Evolutionary conservation across 1,284 basidiomycete species (phyloP).

Genomic region (Sanghuangporus sanghuang): DNA sequence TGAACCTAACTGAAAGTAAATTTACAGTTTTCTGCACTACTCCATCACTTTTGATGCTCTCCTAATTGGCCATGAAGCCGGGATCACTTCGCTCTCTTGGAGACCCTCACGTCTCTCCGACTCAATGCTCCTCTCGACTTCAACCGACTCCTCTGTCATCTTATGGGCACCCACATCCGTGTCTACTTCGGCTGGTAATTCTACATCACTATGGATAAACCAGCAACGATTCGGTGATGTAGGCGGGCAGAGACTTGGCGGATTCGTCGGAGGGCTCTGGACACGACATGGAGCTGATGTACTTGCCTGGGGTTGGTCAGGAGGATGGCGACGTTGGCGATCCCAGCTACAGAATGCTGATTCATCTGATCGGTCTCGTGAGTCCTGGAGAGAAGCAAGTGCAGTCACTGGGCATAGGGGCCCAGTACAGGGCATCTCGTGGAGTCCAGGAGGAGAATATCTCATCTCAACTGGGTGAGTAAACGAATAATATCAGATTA

Average conservation of each 20-base stretch:
- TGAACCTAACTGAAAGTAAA: background rate
- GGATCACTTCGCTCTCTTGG: conserved; percentile 86
- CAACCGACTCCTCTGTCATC: conserved; percentile 89
- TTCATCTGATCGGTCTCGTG: conserved; percentile 15
- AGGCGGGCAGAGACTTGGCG: conserved; percentile 81
- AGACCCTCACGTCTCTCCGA: conserved; percentile 36
- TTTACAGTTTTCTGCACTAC: conserved; percentile 51
- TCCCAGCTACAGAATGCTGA: conserved; percentile 25
- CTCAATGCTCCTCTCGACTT: conserved; percentile 76
- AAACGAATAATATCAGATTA: background rate
- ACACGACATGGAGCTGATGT: conserved; percentile 51
- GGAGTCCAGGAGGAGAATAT: conserved; percentile 83
- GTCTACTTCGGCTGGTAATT: conserved; percentile 31
- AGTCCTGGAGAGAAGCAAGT: conserved; percentile 68
- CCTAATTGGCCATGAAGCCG: conserved; percentile 87
- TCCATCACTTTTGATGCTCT: conserved; percentile 87
- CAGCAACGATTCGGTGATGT: conserved; percentile 88
- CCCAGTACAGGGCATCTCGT: conserved; percentile 72
- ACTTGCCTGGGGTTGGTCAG: conserved; percentile 87
- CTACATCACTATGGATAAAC: conserved; percentile 82
- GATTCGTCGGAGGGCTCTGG: conserved; percentile 90
- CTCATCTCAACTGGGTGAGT: conserved; percentile 78
- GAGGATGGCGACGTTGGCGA: conserved; percentile 85
- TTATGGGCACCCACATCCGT: conserved; percentile 79
- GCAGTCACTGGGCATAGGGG: conserved; percentile 81